phyloP scores from a whole-genome alignment of 352 stramenopile genomes.

The Bremia lactucae region DNA sequence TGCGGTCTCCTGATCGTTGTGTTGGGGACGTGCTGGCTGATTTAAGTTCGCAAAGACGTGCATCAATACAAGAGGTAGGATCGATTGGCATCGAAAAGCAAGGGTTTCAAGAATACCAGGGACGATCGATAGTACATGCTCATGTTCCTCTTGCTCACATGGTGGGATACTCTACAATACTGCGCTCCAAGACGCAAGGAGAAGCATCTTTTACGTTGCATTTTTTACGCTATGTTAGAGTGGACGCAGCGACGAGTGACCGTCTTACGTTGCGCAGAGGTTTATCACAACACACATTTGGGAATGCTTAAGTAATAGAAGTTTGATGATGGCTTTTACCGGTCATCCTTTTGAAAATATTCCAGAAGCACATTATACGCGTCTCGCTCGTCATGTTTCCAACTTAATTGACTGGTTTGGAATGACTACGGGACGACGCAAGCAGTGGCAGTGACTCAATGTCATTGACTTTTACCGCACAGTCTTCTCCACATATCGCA shows the following conservation, averaged over 20 bases:
- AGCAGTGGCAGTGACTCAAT: conserved; percentile 32
- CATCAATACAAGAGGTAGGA: conserved; percentile 53
- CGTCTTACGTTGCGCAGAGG: too few relatives aligned
- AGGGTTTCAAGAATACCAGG: conserved; percentile 14
- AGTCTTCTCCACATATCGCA: conserved; percentile 73
- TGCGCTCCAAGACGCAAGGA: conserved; percentile 72
- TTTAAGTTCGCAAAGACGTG: conserved; percentile 57
- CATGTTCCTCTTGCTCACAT: conserved; percentile 65
- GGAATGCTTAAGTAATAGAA: too few relatives aligned
- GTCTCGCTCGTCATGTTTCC: conserved; percentile 88
- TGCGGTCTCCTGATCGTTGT: conserved; percentile 46
- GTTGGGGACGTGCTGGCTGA: conserved; percentile 70
- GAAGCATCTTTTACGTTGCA: conserved; percentile 73
- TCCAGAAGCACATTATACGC: conserved; percentile 88
- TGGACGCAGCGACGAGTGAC: too few relatives aligned
- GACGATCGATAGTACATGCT: conserved; percentile 47
- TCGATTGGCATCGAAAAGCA: conserved; percentile 17
- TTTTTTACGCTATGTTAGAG: conserved; percentile 57
- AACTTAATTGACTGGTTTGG: conserved; percentile 66
- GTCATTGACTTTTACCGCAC: conserved; percentile 74
- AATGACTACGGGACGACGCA: conserved; percentile 49
- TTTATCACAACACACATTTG: too few relatives aligned
- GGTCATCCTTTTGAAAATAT: too few relatives aligned
- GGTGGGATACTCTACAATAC: conserved; percentile 65
- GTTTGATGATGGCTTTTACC: too few relatives aligned